Conservation (phyloP, 345 rosid species). For the Pelargonium nanum region DNA sequence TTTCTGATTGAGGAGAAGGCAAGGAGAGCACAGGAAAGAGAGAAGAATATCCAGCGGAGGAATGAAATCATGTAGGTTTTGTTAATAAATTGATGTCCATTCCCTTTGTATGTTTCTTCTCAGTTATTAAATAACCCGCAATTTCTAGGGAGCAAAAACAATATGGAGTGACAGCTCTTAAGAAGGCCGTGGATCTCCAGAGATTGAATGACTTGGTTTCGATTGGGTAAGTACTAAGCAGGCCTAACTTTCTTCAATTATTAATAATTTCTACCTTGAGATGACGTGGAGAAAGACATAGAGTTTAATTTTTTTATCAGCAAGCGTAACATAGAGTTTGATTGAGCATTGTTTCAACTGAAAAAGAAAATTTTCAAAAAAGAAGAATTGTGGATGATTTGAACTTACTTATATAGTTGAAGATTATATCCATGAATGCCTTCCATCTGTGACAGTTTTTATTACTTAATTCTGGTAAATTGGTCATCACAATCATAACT, state of each 20-base stretch:
- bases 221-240: slow-evolving; percentile 50
- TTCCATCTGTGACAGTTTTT: too few species aligned
- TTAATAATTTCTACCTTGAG: too few species aligned
- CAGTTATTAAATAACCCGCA: background rate
- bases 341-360: too few species aligned
- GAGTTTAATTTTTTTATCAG: too few species aligned
- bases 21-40: slow-evolving; percentile 36
- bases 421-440: too few species aligned
- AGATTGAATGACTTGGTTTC: slow-evolving; percentile 45
- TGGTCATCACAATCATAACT: too few species aligned
- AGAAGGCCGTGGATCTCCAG: slow-evolving; percentile 73
- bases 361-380: too few species aligned
- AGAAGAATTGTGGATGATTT: too few species aligned
- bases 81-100: background rate
- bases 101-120: background rate
- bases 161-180: slow-evolving; percentile 71
- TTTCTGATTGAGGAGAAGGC: slow-evolving; percentile 71
- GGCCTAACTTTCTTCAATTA: background rate
- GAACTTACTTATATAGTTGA: too few species aligned
- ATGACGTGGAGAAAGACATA: too few species aligned
- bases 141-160: slow-evolving; percentile 71
- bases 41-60: slow-evolving; percentile 45
- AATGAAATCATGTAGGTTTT: slow-evolving; percentile 42
- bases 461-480: too few species aligned
- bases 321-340: too few species aligned